Evolutionary conservation across 2,329 filamentous ascomycete species (phyloP), one percentile per base, ranked within the genome.

Genomic region (Periglandula ipomoeae): DNA sequence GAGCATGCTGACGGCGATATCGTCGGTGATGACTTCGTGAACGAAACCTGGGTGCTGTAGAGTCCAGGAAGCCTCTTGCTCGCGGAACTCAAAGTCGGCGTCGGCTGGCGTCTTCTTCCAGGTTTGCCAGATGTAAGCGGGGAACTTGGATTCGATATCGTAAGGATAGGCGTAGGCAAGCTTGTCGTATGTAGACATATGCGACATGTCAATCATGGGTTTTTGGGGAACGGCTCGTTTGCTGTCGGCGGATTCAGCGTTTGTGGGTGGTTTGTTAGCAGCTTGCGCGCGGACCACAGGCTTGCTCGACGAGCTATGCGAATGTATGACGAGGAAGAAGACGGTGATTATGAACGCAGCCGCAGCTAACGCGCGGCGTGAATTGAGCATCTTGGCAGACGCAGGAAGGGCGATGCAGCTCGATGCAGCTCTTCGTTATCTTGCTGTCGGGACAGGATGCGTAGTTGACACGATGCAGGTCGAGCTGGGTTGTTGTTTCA

Each of bases 81-180:
- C 81, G 53, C 90, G 83, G 62, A 95, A 90, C 19, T 74, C 69
- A 63, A 98, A 98, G 53, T 87, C 76, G 45, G 80, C 75, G 20
- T 88, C 85, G 1, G 83, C 78, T 0, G 91, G 90, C 1, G 82
- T 87, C 61, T 81, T 84, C 67, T 94, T 96, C 93, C 93, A 98
- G 13, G 93, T 98, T 74, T 98, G 93, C 93, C 93, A 98, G 62
- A 98, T 94, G 72, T 95, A 97, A 49, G 89, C 90, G 3, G 93
- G 93, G 66, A 97, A 97, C 66, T 91, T 95, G 58, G 75, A 69
- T 61, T 89, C 82, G 53, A 91, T 76, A 61, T 95, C 87, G 74
- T 97, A 98, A 19, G 90, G 89, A 67, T 93, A 97, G 58, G 94
- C 87, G 71, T 95, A 96, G 46, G 84, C 84, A 50, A 98, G 80